phyloP scores from a whole-genome alignment of 108 stramenopile species.

The Poteriospumella lacustris region DNA sequence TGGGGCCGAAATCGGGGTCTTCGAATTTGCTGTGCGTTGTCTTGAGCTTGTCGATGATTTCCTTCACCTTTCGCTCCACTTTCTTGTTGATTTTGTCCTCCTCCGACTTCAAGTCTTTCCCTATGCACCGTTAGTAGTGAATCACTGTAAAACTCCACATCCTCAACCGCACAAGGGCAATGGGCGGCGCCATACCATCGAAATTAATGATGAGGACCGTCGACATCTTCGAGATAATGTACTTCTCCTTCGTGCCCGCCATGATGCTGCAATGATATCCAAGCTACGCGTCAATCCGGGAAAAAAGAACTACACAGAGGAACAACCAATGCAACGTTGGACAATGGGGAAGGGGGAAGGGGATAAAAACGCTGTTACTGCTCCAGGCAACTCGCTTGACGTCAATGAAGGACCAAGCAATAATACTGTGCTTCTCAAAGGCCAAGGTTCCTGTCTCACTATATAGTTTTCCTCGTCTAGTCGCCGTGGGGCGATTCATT shows the following conservation, averaged over 20 bases:
- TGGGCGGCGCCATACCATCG: neutral
- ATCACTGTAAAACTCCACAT: neutral
- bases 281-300: too few species aligned
- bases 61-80: constrained; percentile 19
- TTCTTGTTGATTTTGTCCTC: neutral
- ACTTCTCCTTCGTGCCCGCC: neutral
- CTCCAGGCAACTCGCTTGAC: too few species aligned
- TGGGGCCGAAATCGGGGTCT: constrained; percentile 34
- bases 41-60: constrained; percentile 19
- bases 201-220: neutral
- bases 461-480: too few species aligned
- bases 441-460: too few species aligned
- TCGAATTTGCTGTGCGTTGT: neutral
- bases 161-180: neutral
- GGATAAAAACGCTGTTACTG: too few species aligned
- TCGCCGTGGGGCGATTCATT: too few species aligned
- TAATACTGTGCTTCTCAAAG: too few species aligned
- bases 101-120: neutral
- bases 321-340: too few species aligned
- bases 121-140: neutral
- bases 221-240: constrained; percentile 2
- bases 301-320: too few species aligned
- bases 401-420: too few species aligned
- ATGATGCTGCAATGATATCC: too few species aligned
- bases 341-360: too few species aligned